These are phyloP conservation scores for Dactylellina cionopaga DNA, from an alignment of 2,329 filamentous ascomycete species.

Conservation along the genomic window DNA sequence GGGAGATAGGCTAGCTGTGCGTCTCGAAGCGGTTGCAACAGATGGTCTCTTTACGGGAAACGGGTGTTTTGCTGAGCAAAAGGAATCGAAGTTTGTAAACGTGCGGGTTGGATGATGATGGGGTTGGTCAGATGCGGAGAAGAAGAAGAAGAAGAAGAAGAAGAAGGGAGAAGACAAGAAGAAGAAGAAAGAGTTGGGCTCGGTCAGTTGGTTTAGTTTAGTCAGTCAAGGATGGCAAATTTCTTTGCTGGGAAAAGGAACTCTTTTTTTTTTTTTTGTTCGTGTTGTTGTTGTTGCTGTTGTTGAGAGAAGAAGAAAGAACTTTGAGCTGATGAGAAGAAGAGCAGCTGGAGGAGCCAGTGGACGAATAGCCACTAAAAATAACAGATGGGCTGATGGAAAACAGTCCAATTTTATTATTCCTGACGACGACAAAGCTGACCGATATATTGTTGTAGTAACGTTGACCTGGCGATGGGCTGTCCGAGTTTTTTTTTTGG, in stretches of 20 bases:
- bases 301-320: conserved; percentile 1
- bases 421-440: too few relatives aligned
- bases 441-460: too few relatives aligned
- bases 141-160: conserved; percentile 3
- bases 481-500: too few relatives aligned
- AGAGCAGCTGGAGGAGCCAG: neutral
- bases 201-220: too few relatives aligned
- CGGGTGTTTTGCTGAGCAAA: conserved; percentile 5
- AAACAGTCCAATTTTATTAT: too few relatives aligned
- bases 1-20: conserved; percentile 20
- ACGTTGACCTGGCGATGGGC: too few relatives aligned
- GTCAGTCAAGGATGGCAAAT: conserved; percentile 25
- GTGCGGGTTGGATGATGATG: conserved; percentile 28
- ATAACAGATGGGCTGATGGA: too few relatives aligned
- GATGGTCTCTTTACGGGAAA: neutral
- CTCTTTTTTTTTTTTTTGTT: conserved; percentile 22
- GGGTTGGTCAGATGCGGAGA: conserved; percentile 47
- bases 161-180: neutral
- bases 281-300: conserved; percentile 16
- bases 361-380: neutral
- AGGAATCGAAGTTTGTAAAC: neutral
- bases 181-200: too few relatives aligned
- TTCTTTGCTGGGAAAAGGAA: conserved; percentile 19
- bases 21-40: conserved; percentile 15
- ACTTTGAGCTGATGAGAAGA: neutral